Base-by-base conservation (phyloP, 192 early-diverging fungal genomes). In the Backusella australiensis region DNA sequence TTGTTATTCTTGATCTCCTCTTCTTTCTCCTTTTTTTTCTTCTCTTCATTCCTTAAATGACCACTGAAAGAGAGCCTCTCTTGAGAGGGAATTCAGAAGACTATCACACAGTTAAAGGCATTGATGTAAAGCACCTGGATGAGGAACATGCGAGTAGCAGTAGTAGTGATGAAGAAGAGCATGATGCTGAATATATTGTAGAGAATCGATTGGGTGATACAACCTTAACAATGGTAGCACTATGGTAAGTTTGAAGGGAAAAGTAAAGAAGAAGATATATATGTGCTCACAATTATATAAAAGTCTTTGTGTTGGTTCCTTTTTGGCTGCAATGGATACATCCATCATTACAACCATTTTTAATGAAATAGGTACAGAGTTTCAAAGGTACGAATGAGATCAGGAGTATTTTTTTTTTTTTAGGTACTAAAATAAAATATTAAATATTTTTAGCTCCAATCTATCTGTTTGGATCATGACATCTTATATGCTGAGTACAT, bases 301-400 rank as follows among this genome's bases (percentile, higher is more conserved):
- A 74, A 81, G 80, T 46, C 59, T 81, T 11, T 81, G 75, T 38
- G 71, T 67, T 8, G 72, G 80, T 52, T 59, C 67, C 6, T 77
- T 81, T 34, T 70, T 81, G 17, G 35, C 80, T 9, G 75, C 80
- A 9, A 41, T 77, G 39, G 80, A 81, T 63, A 74, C 75, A 38
- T 77, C 75, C 6, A 81, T 81, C 70, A 73, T 81, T 34, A 73
- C 71, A 44, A 77, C 76, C 7, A 73, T 81, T 4, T 77, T 81
- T 36, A 81, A 77, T 42, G 66, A 77, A 44, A 81, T 81, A 9
- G 80, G 80, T 8, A 81, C 75, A 19, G 80, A 81, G 65, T 81
- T 81, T 41, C 59, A 81, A 46, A 73, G 76, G 77, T 78, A 73
- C 32, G 9, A 39, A 49, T 3, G 19, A 44, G 29, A 32, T 32